Evolutionary conservation across 768 basidiomycete genomes (phyloP), one percentile per base, ranked within the genome.

Genomic region (Rhizopogon roseolus): DNA sequence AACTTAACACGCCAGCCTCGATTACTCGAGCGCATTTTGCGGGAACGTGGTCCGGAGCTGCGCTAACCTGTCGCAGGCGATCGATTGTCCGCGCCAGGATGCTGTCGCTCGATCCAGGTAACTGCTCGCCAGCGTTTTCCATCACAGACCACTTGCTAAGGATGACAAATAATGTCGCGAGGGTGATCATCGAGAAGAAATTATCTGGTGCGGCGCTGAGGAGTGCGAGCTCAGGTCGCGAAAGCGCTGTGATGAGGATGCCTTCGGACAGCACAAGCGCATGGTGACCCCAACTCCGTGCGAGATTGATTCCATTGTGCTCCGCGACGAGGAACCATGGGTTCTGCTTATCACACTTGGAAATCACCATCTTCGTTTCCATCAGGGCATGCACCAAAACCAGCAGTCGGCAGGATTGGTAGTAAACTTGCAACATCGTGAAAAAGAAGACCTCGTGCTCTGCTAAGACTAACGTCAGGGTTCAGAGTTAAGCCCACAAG

Each of bases 1-100:
- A 71, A 37, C 68, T 61, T 17, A 64, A 51, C 43, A 67, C 61
- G 0, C 69, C 64, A 32, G 70, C 62, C 17, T 68, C 65, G 13
- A 77, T 73, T 4, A 77, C 51, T 48, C 74, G 72, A n/a, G 76
- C 71, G 41, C 74, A 75, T 43, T 68, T 75, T 40, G 72, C 72
- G 2, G 76, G 62, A 2, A 66, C 60, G 54, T 77, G 76, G 45
- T 77, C 76, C 1, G 67, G 68, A 4, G 74, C 62, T 48, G 66
- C 66, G 10, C 76, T 69, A 13, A 73, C 57, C 25, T 64, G 57
- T 6, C 61, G 62, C 37, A 77, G 49, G 29, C 66, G 69, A 46
- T 71, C 70, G n/a, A 74, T 64, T 0, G 64, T 65, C 58, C 59
- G 71, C 6, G 62, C 54, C 48, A 78, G 55, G 40, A 77, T 64